Evolutionary conservation across 140 eudicot genomes (phyloP), one percentile per base, ranked within the genome.

Genomic region (Ambrosia hybrid): DNA sequence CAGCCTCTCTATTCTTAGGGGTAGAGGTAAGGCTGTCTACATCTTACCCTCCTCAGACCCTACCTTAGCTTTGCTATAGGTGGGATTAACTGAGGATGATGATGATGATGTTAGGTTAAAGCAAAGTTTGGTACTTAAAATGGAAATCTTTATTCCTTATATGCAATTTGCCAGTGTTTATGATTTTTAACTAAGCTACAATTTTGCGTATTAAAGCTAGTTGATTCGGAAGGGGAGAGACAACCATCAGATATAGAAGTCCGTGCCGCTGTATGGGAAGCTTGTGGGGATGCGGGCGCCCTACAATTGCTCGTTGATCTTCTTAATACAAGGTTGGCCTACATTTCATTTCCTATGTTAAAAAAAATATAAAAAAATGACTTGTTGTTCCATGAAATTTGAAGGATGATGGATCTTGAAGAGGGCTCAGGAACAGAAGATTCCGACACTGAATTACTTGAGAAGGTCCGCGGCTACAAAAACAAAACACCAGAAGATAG

Each of bases 261-360:
- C 64, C 88, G 89, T 80, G 84, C 92, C 65, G 99, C 99, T 33
- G 79, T 88, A 65, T 94, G 99, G 99, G 99, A 94, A 83, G 91
- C 87, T 71, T 88, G 99, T 61, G 96, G 98, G 69, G 95, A 92
- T 82, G 84, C 95, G 57, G 89, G 96, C 57, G 98, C 89, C 81
- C 48, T 92, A 52, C 98, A 89, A 67, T 72, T 92, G 68, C 91
- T 92, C 13, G 87, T 89, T 43, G 98, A 92, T 74, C 91, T 92
- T 80, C 92, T 92, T 62, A 92, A 84, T 61, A 82, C 76, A 75
- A 87, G 89, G 98, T 92, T 14, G 15, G 57, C 11, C 71, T 46
- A 45, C 57, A 12, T 43, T 21, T 43, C 38, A 13, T 53, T 14
- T 70, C 8, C 13, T 30, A 8, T 13, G 7, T 13, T 46, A 9